Evolutionary conservation across 1,139 yeast species (phyloP).

Genomic region (Sugiyamaella pinicola): DNA sequence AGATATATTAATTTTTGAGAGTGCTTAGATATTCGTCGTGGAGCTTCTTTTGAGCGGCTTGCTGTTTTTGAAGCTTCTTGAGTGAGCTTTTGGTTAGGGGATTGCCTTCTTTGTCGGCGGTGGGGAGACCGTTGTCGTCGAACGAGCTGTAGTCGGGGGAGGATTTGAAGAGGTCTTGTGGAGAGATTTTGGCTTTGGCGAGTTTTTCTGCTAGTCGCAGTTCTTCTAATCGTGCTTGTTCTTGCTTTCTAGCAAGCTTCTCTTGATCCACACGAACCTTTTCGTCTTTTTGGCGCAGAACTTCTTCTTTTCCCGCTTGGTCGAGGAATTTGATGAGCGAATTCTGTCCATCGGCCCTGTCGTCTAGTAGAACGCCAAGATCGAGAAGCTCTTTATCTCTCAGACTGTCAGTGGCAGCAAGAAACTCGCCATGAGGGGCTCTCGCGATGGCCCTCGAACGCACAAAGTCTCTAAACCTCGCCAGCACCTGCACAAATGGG

Average conservation of each 20-base stretch:
- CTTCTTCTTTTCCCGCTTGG: slow-evolving; percentile 65
- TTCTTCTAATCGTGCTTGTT: slow-evolving; percentile 43
- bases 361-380: slow-evolving; percentile 84
- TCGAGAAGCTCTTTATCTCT: slow-evolving; percentile 67
- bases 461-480: slow-evolving; percentile 79
- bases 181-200: slow-evolving; percentile 70
- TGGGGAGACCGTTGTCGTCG: slow-evolving; percentile 86
- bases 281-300: slow-evolving; percentile 59
- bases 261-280: slow-evolving; percentile 57
- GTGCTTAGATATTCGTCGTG: slow-evolving; percentile 58
- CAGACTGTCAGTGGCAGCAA: slow-evolving; percentile 59
- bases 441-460: slow-evolving; percentile 72
- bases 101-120: slow-evolving; percentile 73
- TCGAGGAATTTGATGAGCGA: slow-evolving; percentile 82
- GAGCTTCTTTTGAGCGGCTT: slow-evolving; percentile 78
- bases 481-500: slow-evolving; percentile 78
- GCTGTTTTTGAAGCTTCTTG: slow-evolving; percentile 78
- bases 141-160: slow-evolving; percentile 67
- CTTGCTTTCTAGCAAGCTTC: slow-evolving; percentile 49
- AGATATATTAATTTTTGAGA: not conserved
- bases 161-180: slow-evolving; percentile 69
- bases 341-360: slow-evolving; percentile 71
- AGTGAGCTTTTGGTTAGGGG: slow-evolving; percentile 85
- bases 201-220: slow-evolving; percentile 60
- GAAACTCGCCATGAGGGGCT: slow-evolving; percentile 56